Conservation (phyloP, 345 rosid genomes). For the Luvunga scandens region DNA sequence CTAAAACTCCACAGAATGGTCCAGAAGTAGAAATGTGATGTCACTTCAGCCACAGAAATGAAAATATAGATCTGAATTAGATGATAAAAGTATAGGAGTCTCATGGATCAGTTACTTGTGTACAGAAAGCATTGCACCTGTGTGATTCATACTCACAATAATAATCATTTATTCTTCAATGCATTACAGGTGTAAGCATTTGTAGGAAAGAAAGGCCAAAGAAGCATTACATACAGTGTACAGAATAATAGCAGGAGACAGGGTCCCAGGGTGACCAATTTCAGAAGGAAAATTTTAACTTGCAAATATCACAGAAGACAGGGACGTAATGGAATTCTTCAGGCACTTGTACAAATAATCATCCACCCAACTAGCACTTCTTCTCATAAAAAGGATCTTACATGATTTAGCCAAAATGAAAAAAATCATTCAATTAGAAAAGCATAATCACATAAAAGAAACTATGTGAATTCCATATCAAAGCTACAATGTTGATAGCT, state of each 20-base stretch:
- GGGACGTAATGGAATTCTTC: not conserved
- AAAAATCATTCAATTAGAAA: not conserved
- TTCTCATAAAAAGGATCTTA: not conserved
- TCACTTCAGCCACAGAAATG: constrained; percentile 4
- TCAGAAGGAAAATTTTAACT: not conserved
- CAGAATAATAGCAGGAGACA: not conserved
- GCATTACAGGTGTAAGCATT: not conserved
- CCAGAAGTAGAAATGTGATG: not conserved
- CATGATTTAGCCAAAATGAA: not conserved
- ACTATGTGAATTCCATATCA: not conserved
- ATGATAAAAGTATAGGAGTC: not conserved
- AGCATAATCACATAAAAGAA: not conserved
- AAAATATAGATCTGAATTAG: not conserved
- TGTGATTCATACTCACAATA: not conserved
- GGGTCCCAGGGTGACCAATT: not conserved
- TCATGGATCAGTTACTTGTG: constrained; percentile 2
- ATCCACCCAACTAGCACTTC: not conserved
- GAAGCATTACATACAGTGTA: not conserved
- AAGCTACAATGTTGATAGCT: not conserved
- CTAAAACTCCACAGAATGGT: not conserved
- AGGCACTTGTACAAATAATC: not conserved
- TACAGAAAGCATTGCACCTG: not conserved
- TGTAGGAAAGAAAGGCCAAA: not conserved
- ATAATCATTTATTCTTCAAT: not conserved
- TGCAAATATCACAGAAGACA: not conserved